These are phyloP conservation scores for Phytophthora capsici DNA, from an alignment of 352 stramenopile species.

Conservation along the genomic window DNA sequence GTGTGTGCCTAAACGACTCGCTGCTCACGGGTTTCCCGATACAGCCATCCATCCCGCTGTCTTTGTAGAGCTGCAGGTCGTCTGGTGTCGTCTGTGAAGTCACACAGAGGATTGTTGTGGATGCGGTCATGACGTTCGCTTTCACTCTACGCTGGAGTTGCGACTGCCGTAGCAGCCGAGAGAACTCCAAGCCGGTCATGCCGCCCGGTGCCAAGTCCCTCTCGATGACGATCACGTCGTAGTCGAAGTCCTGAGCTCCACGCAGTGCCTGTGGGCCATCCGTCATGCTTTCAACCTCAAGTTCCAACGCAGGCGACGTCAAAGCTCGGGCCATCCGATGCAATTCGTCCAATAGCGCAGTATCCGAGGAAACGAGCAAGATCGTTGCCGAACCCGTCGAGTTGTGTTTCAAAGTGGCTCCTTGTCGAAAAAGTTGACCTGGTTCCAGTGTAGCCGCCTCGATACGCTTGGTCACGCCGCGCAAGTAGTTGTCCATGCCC, in stretches of 20 bases:
- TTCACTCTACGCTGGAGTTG: slow-evolving; percentile 63
- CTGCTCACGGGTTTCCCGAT: slow-evolving; percentile 81
- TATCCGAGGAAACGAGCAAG: slow-evolving; percentile 51
- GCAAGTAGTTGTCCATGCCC: slow-evolving; percentile 69
- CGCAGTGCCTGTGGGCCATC: slow-evolving; percentile 60
- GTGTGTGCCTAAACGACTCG: slow-evolving; percentile 72
- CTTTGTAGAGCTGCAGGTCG: slow-evolving; percentile 89
- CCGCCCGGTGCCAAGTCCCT: slow-evolving; percentile 51
- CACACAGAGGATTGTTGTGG: slow-evolving; percentile 71
- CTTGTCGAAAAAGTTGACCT: slow-evolving; percentile 51
- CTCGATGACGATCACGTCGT: slow-evolving; percentile 89
- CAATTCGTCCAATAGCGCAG: slow-evolving; percentile 38
- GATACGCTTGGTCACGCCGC: slow-evolving; percentile 62
- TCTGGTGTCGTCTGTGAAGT: slow-evolving; percentile 58
- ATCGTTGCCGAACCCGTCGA: slow-evolving; percentile 8
- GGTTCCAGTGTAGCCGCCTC: slow-evolving; percentile 37
- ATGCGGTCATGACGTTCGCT: slow-evolving; percentile 24
- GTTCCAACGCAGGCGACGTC: slow-evolving; percentile 8
- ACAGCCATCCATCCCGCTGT: slow-evolving; percentile 92
- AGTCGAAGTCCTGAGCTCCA: slow-evolving; percentile 55
- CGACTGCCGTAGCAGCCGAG: slow-evolving; percentile 74
- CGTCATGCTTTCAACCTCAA: slow-evolving; percentile 72
- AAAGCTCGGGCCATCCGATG: slow-evolving; percentile 40
- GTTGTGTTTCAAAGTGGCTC: not conserved
- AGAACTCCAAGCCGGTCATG: slow-evolving; percentile 80